A percentile compares a stretch with the other conserved stretches of the same genome.
Evolutionary conservation across 345 rosid genomes (phyloP).

Genomic region (Hibiscus syriacus): DNA sequence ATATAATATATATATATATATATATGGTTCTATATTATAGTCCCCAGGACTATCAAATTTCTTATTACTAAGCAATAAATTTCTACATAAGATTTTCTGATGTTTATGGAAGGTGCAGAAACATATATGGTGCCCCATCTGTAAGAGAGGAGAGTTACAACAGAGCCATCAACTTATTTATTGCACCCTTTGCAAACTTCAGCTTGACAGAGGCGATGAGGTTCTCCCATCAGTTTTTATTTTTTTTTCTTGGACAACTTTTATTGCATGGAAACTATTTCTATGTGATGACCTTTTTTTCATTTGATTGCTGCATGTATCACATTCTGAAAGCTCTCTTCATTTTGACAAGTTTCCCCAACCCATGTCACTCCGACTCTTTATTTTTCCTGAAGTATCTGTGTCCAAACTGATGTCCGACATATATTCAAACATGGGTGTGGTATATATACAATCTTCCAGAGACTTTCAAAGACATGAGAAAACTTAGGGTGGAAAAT

Average conservation of each 20-base stretch:
- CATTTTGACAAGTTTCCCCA: too few relatives aligned
- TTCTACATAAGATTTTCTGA: conserved; percentile 5
- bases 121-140: conserved; percentile 83
- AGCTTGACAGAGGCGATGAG: conserved; percentile 62
- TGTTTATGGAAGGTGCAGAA: conserved; percentile 32
- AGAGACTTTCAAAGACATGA: too few relatives aligned
- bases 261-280: neutral
- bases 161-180: conserved; percentile 46
- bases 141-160: conserved; percentile 67
- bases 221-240: conserved; percentile 14
- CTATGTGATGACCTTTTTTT: neutral
- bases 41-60: neutral
- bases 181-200: too few relatives aligned
- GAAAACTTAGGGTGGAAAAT: too few relatives aligned
- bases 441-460: neutral
- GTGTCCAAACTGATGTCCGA: neutral
- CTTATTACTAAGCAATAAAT: neutral
- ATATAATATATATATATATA: too few relatives aligned
- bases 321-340: neutral
- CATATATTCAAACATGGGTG: neutral
- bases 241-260: neutral
- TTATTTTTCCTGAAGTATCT: neutral
- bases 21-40: neutral
- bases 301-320: neutral
- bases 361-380: neutral